Conservation (phyloP, 805 yeast genomes). For the Kurtzmaniella fragi region DNA sequence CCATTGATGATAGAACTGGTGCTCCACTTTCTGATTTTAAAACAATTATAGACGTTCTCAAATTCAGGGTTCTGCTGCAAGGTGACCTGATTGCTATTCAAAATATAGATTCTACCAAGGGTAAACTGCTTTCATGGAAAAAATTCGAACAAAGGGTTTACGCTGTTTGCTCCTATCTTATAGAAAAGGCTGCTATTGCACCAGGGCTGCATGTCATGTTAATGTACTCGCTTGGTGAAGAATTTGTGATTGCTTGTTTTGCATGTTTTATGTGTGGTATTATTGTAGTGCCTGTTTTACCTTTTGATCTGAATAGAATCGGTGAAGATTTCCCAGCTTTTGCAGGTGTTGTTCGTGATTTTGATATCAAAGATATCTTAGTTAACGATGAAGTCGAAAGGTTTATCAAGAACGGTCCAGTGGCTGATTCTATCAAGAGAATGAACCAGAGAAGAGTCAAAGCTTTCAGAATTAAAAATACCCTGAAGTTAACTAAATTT, state of each 20-base stretch:
- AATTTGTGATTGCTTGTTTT: slow-evolving; percentile 72
- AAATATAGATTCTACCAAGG: slow-evolving; percentile 24
- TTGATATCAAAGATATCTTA: slow-evolving; percentile 64
- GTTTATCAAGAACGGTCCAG: slow-evolving; percentile 61
- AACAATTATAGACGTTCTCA: slow-evolving; percentile 66
- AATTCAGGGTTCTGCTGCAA: slow-evolving; percentile 68
- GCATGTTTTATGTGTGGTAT: slow-evolving; percentile 85
- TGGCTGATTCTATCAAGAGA: slow-evolving; percentile 54
- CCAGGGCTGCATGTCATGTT: slow-evolving; percentile 73
- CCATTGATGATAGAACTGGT: slow-evolving; percentile 73
- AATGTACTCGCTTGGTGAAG: slow-evolving; percentile 85
- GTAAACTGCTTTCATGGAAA: slow-evolving; percentile 58
- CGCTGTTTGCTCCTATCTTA: slow-evolving; percentile 66
- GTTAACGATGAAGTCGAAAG: slow-evolving; percentile 74
- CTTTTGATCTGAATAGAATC: slow-evolving; percentile 60
- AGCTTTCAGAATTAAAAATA: slow-evolving; percentile 58
- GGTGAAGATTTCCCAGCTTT: slow-evolving; percentile 73
- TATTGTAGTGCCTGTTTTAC: slow-evolving; percentile 70
- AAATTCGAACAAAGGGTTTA: slow-evolving; percentile 73
- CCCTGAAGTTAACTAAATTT: slow-evolving; percentile 50
- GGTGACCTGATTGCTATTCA: slow-evolving; percentile 79
- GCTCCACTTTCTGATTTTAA: slow-evolving; percentile 70
- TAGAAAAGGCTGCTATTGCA: slow-evolving; percentile 57
- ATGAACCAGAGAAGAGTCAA: slow-evolving; percentile 24
- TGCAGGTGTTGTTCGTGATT: slow-evolving; percentile 61